These are phyloP conservation scores for Colletotrichum theobromicola DNA, from an alignment of 2,329 filamentous ascomycete species.

Conservation along the genomic window DNA sequence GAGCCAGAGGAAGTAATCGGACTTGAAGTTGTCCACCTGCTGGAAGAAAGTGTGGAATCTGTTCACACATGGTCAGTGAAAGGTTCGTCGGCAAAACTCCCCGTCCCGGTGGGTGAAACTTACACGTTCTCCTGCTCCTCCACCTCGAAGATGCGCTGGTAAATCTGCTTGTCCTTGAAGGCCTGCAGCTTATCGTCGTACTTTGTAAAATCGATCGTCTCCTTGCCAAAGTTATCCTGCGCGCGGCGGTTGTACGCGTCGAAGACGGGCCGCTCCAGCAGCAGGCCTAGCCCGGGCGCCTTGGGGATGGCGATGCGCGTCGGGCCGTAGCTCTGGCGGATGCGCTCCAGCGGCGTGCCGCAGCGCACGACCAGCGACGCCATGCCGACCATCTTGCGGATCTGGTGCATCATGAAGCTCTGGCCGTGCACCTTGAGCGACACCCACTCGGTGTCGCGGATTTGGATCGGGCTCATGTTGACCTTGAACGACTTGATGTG, in stretches of 20 bases:
- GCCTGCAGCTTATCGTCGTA: slow-evolving; percentile 80
- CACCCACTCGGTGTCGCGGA: slow-evolving; percentile 93
- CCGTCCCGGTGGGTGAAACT: slow-evolving; percentile 41
- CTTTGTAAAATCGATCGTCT: slow-evolving; percentile 78
- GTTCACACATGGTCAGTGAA: slow-evolving; percentile 19
- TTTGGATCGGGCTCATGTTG: slow-evolving; percentile 77
- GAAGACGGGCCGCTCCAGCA: slow-evolving; percentile 92
- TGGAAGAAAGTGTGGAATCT: slow-evolving; percentile 82
- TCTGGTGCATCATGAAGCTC: slow-evolving; percentile 99
- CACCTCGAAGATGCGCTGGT: slow-evolving; percentile 86
- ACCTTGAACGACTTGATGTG: slow-evolving; percentile 92
- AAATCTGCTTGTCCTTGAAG: slow-evolving; percentile 94
- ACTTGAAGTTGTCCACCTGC: slow-evolving; percentile 77
- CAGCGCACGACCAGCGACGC: slow-evolving; percentile 83
- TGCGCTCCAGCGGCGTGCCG: slow-evolving; percentile 74
- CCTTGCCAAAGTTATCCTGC: slow-evolving; percentile 64
- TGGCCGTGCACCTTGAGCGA: slow-evolving; percentile 96
- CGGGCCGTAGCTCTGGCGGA: slow-evolving; percentile 74
- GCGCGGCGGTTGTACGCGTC: slow-evolving; percentile 84
- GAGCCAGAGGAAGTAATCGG: slow-evolving; percentile 76
- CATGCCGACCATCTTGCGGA: slow-evolving; percentile 98
- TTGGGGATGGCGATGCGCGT: slow-evolving; percentile 89
- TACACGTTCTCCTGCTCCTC: slow-evolving; percentile 88
- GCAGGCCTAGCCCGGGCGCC: slow-evolving; percentile 84
- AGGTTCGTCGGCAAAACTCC: background rate